Evolutionary conservation across 2,329 filamentous ascomycete genomes (phyloP), one percentile per base, ranked within the genome.

Genomic region (Daldinia sp.): DNA sequence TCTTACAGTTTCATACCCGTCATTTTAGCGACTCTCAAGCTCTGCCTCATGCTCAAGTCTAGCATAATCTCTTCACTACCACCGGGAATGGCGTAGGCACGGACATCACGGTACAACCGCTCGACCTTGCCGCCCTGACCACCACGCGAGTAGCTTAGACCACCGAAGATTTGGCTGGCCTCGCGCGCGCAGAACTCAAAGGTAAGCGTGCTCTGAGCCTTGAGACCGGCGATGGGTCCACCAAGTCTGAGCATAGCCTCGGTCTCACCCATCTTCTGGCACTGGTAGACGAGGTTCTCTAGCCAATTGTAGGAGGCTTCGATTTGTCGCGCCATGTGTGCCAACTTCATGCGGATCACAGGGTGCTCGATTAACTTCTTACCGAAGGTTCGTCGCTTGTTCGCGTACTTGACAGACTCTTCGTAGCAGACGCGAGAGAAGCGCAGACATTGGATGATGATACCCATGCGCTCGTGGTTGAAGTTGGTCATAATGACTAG

Each of bases 1-100:
- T 15, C 17, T 76, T 88, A 98, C 77, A 99, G 76, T 85, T 97
- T 99, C 94, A 98, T 97, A 8, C 95, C 95, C 77, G 97, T 82
- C 66, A 89, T 89, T 85, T 97, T 90, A 71, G 93, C 92, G 57
- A 99, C 95, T 77, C 87, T 89, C 82, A 97, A 77, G 66, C 90
- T 91, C 83, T 97, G 94, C 71, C 94, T 85, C 77, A 99, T 96
- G 80, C 92, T 96, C 74, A 99, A 79, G 78, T 99, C 95, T 69
- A 98, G 82, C 95, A 99, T 99, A 69, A 99, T 99, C 85, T 99
- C 95, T 82, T 99, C 94, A 69, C 89, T 93, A 21, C 95, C 95
- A 73, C 95, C 95, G 2, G 95, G 95, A 71, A 99, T 94, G 66
- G 95, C 94, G 78, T 99, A 98, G 0, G 95, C 95, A 71, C 95